A percentile compares a stretch with the other conserved stretches of the same genome.
phyloP scores from a whole-genome alignment of 257 asterid species.

The Solanum infundibuliforme region DNA sequence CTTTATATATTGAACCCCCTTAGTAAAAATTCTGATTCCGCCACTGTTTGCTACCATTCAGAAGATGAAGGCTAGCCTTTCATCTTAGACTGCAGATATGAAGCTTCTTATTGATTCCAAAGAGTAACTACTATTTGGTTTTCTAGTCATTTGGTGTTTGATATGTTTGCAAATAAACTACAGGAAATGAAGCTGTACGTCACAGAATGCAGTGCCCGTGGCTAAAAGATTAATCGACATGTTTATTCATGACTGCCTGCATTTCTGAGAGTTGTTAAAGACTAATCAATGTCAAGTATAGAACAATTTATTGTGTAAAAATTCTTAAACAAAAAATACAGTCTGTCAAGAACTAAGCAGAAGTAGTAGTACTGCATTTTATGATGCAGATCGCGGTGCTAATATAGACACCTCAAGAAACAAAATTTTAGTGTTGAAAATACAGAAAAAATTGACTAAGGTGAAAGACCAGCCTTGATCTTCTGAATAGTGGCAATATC shows the following conservation, averaged over 20 bases:
- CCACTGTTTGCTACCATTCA: background rate
- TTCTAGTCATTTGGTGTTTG: background rate
- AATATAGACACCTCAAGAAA: background rate
- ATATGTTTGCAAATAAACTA: background rate
- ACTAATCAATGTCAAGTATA: background rate
- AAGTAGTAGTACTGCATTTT: conserved; percentile 6
- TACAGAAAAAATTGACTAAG: background rate
- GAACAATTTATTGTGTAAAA: background rate
- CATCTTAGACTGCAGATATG: background rate
- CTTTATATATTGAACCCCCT: background rate
- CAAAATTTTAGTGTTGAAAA: background rate
- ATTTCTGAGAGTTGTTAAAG: background rate
- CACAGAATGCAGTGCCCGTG: background rate
- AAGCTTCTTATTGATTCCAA: background rate
- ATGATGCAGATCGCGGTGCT: background rate
- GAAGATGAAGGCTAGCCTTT: background rate
- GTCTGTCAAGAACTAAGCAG: background rate
- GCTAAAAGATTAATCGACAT: background rate
- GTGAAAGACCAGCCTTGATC: background rate
- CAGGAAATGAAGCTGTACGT: background rate
- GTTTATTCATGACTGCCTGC: background rate
- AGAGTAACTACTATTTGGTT: background rate
- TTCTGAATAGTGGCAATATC: background rate
- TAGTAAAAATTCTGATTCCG: background rate
- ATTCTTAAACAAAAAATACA: conserved; percentile 7